These are phyloP conservation scores for Fragilariopsis cylindrus DNA, from an alignment of 108 stramenopile species.

Conservation along the genomic window DNA sequence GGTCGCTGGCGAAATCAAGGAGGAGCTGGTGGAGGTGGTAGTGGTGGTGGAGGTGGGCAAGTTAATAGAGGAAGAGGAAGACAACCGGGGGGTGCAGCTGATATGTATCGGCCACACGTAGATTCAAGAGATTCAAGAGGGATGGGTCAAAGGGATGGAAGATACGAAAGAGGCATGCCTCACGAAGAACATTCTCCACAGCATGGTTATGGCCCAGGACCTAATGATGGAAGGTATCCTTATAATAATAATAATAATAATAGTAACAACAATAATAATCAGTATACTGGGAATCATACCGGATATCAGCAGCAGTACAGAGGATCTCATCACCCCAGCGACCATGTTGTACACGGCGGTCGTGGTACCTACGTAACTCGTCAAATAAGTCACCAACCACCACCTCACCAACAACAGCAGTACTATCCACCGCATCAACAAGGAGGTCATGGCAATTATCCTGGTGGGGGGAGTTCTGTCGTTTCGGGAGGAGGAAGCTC, in stretches of 20 bases:
- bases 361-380: conserved; percentile 10
- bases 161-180: conserved; percentile 6
- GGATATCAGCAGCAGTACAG: background rate
- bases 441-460: conserved; percentile 1
- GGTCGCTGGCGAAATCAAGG: conserved; percentile 71
- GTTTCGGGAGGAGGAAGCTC: conserved; percentile 21
- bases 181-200: conserved; percentile 20
- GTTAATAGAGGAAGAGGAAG: background rate
- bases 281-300: conserved; percentile 1
- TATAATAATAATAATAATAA: conserved; percentile 3
- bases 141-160: conserved; percentile 13
- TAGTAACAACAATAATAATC: background rate
- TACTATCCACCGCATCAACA: conserved; percentile 9
- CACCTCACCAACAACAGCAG: conserved; percentile 17
- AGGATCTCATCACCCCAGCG: background rate
- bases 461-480: conserved; percentile 2
- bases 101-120: conserved; percentile 33
- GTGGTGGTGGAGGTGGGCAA: background rate
- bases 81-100: background rate
- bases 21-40: conserved; percentile 16
- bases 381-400: conserved; percentile 1
- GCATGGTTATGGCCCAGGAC: conserved; percentile 35
- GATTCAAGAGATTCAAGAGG: background rate
- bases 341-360: conserved; percentile 6
- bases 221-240: conserved; percentile 13